phyloP scores from a whole-genome alignment of 129 eudicot genomes.

The Silybum marianum region DNA sequence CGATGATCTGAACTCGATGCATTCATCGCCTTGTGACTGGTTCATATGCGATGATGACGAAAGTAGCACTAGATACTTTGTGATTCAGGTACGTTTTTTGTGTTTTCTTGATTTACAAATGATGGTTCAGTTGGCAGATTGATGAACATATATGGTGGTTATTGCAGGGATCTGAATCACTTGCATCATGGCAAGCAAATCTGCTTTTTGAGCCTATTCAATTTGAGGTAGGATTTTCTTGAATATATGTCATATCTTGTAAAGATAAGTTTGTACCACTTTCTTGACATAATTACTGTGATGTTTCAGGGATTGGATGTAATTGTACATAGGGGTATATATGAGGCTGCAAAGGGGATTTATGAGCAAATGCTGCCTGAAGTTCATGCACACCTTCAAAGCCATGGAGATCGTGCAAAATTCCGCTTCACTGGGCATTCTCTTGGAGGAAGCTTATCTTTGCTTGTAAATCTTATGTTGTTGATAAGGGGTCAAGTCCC shows the following conservation, averaged over 20 bases:
- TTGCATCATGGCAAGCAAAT: slow-evolving; percentile 98
- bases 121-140: background rate
- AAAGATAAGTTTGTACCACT: background rate
- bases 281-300: background rate
- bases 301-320: slow-evolving; percentile 70
- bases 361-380: slow-evolving; percentile 95
- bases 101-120: background rate
- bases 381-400: slow-evolving; percentile 53
- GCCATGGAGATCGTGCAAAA: slow-evolving; percentile 61
- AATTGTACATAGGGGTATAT: slow-evolving; percentile 92
- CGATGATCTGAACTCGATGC: slow-evolving; percentile 75
- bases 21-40: slow-evolving; percentile 93
- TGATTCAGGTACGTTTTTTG: slow-evolving; percentile 59
- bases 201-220: slow-evolving; percentile 87
- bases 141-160: background rate
- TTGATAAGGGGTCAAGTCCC: slow-evolving; percentile 74
- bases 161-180: slow-evolving; percentile 82
- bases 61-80: slow-evolving; percentile 67
- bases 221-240: slow-evolving; percentile 62
- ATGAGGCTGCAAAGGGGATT: slow-evolving; percentile 97
- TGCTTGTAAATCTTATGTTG: slow-evolving; percentile 88
- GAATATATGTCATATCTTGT: background rate
- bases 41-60: slow-evolving; percentile 84
- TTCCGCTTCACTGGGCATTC: slow-evolving; percentile 98
- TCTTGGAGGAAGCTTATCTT: slow-evolving; percentile 93